Base-by-base conservation (phyloP, 495 filamentous ascomycete genomes). In the Lepidopterella palustris region DNA sequence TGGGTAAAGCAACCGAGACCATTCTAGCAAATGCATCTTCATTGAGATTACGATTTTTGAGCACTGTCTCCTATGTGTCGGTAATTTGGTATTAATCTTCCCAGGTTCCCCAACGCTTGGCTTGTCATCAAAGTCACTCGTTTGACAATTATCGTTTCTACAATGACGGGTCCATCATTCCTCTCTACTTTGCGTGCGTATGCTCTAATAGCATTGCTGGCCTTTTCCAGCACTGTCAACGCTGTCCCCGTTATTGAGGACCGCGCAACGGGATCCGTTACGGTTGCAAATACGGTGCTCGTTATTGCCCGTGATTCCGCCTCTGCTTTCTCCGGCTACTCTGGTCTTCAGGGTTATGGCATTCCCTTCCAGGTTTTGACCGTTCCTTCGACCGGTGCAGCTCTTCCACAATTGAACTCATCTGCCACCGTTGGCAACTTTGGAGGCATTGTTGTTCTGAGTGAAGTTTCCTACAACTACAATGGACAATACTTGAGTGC, bases 301-400 rank as follows among this genome's bases (percentile, higher is more conserved):
- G 70, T 86, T n/a, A 77, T 86, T 60, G 81, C 82, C 20, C 74
- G 73, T 52, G 80, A 84, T 64, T 48, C 69, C 50, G 67, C 73
- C 3, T 72, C 78, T 1, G 79, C 78, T 5, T 61, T 58, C 49
- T 72, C 74, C 21, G 80, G 77, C n/a, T 74, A 71, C 29, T 78
- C 76, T 26, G 80, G 80, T 21, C 77, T 86, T 26, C 81, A 83
- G 65, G 81, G 72, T 56, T 84, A 85, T 59, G 82, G 81, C 54
- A 84, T 85, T 61, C 82, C 82, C 3, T 84, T 76, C 64, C 74
- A 80, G 56, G 73, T 76, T 18, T 60, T 84, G 10, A 40, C 80
- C 13, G 81, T 85, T 11, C 82, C 82, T 4, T 71, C 80, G 54
- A 48, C 64, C 4, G 82, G 82, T 26, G 58, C 70, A 24, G 35